These are phyloP conservation scores for Ascochyta fabae DNA, from an alignment of 2,329 filamentous ascomycete genomes.

Conservation along the genomic window DNA sequence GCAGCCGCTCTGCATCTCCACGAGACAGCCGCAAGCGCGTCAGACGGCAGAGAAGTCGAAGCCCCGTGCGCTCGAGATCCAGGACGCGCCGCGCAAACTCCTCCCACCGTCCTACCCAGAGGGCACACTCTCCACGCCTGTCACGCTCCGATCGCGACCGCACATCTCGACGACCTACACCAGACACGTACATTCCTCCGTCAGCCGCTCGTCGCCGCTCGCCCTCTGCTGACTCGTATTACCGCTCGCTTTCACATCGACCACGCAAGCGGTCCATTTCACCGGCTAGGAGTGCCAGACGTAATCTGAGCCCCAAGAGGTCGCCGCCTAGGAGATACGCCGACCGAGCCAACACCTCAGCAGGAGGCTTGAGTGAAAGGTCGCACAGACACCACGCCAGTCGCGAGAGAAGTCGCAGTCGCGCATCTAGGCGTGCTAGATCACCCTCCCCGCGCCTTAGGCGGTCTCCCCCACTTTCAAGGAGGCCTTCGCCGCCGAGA, in stretches of 20 bases:
- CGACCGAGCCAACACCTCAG: slow-evolving; percentile 34
- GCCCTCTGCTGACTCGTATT: slow-evolving; percentile 50
- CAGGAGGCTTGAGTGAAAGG: slow-evolving; percentile 30
- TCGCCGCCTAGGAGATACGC: slow-evolving; percentile 40
- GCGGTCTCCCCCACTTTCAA: slow-evolving; percentile 33
- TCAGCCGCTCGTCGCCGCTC: slow-evolving; percentile 49
- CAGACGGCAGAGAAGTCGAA: slow-evolving; percentile 46
- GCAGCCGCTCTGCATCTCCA: slow-evolving; percentile 47
- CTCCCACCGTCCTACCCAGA: slow-evolving; percentile 34
- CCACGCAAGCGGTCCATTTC: slow-evolving; percentile 42
- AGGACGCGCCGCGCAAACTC: slow-evolving; percentile 42
- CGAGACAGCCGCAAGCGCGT: slow-evolving; percentile 41
- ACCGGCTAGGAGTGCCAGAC: slow-evolving; percentile 38
- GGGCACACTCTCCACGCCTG: slow-evolving; percentile 42
- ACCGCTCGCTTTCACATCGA: slow-evolving; percentile 40
- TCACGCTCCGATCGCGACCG: slow-evolving; percentile 43
- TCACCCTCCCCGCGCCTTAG: slow-evolving; percentile 43
- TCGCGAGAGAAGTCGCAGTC: slow-evolving; percentile 37
- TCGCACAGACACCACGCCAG: slow-evolving; percentile 22
- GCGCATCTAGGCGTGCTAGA: slow-evolving; percentile 32
- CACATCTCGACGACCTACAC: slow-evolving; percentile 42
- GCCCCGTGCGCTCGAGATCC: slow-evolving; percentile 44
- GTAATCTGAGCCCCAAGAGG: slow-evolving; percentile 36
- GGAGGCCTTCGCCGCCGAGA: slow-evolving; percentile 33
- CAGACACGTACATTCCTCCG: slow-evolving; percentile 45